Percentiles rank a stretch among this genome's conserved stretches.
Conservation (phyloP, 345 rosid genomes). For the Hypericum perforatum region DNA sequence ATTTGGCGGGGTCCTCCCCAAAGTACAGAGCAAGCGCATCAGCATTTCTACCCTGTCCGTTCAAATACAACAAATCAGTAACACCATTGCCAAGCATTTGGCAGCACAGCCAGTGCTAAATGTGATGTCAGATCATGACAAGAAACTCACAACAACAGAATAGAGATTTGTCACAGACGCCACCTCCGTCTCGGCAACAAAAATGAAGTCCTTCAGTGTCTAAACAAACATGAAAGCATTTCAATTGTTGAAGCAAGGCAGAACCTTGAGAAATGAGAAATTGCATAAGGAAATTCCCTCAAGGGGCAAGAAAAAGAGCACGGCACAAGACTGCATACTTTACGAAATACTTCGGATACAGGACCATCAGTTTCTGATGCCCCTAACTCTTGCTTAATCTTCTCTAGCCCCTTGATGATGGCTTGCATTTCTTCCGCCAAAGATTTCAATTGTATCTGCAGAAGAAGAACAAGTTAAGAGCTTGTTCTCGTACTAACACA, state of each 20-base stretch:
- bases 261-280: background rate
- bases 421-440: constrained; percentile 99
- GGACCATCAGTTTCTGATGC: constrained; percentile 95
- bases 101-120: background rate
- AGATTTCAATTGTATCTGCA: constrained; percentile 91
- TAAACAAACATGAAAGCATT: constrained; percentile 20
- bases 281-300: no score
- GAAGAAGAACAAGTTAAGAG: constrained; percentile 11
- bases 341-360: constrained; percentile 74
- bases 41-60: constrained; percentile 89
- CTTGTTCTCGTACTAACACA: constrained; percentile 5
- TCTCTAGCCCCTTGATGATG: constrained; percentile 86
- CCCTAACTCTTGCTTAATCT: constrained; percentile 73
- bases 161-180: constrained; percentile 65
- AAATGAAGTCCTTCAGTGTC: constrained; percentile 74
- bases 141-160: constrained; percentile 68
- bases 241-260: background rate
- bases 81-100: background rate
- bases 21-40: constrained; percentile 93
- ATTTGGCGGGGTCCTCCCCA: constrained; percentile 93
- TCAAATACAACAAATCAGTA: constrained; percentile 7
- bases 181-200: constrained; percentile 74
- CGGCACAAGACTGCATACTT: constrained; percentile 32
- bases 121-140: background rate
- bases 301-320: constrained; percentile 1